A percentile compares a stretch with the other conserved stretches of the same genome.
phyloP scores from a whole-genome alignment of 768 basidiomycete species.

The Cystobasidiopsis lactophilus region DNA sequence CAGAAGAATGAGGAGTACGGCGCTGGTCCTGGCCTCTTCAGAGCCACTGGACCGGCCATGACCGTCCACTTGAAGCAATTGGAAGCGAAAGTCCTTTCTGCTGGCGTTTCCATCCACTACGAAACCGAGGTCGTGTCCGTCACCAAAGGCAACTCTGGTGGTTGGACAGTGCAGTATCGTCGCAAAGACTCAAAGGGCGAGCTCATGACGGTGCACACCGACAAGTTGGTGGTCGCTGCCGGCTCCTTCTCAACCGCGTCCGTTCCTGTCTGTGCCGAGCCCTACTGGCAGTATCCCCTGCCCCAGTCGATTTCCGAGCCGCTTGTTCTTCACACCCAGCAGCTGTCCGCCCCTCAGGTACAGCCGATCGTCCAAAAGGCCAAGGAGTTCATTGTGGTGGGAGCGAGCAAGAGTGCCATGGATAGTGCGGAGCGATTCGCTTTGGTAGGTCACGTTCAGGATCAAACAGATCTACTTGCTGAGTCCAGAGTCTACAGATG shows the following conservation, averaged over 20 bases:
- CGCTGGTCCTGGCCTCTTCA: not conserved
- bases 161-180: not conserved
- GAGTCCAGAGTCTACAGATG: not conserved
- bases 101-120: not conserved
- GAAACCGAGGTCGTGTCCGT: not conserved
- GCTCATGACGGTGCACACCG: not conserved
- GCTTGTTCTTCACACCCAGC: not conserved
- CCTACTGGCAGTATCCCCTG: not conserved
- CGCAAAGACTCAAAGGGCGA: not conserved
- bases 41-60: not conserved
- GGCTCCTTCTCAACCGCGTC: conserved; percentile 10
- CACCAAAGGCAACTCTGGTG: not conserved
- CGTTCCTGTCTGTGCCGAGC: conserved; percentile 6
- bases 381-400: conserved; percentile 8
- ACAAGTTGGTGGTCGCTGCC: conserved; percentile 12
- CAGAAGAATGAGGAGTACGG: not conserved
- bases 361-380: not conserved
- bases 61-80: not conserved
- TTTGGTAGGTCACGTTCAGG: not conserved
- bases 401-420: conserved; percentile 9
- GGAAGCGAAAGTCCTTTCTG: not conserved
- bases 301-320: not conserved
- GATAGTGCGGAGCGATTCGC: conserved; percentile 11
- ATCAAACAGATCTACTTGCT: not conserved
- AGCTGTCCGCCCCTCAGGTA: conserved; percentile 8